Evolutionary conservation across 2,329 filamentous ascomycete genomes (phyloP).

Genomic region (Fusarium tricinctum): DNA sequence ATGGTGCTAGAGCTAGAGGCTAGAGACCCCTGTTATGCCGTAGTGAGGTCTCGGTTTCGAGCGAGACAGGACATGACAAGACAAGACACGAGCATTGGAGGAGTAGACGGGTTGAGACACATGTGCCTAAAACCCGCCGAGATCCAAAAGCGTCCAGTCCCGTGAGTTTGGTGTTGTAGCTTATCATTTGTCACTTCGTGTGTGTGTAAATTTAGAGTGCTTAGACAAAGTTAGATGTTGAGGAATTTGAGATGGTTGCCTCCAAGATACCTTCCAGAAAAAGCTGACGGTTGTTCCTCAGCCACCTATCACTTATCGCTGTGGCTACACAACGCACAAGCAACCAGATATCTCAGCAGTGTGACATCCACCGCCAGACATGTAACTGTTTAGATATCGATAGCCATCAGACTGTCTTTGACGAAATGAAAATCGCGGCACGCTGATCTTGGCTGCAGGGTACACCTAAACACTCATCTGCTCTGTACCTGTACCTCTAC

Average conservation of each 20-base stretch:
- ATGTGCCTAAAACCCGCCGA: slow-evolving; percentile 26
- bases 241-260: background rate
- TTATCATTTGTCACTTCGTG: background rate
- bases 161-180: background rate
- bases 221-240: background rate
- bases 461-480: background rate
- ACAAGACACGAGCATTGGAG: slow-evolving; percentile 20
- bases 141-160: slow-evolving; percentile 33
- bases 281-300: slow-evolving; percentile 10
- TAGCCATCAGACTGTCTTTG: slow-evolving; percentile 12
- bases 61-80: slow-evolving; percentile 24
- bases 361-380: background rate
- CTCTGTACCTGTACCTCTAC: too few species aligned
- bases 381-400: background rate
- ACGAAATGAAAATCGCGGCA: slow-evolving; percentile 27
- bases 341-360: too few species aligned
- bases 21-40: slow-evolving; percentile 6
- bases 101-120: slow-evolving; percentile 36
- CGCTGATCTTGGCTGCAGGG: slow-evolving; percentile 19
- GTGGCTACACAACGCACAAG: background rate
- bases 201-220: background rate
- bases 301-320: slow-evolving; percentile 13
- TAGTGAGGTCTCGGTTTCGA: slow-evolving; percentile 32
- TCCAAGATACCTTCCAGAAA: slow-evolving; percentile 5
- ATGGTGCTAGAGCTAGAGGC: slow-evolving; percentile 19